A percentile compares a stretch with the other conserved stretches of the same genome.
phyloP scores from a whole-genome alignment of 768 basidiomycete genomes.

The Boletus tylopilopsis region DNA sequence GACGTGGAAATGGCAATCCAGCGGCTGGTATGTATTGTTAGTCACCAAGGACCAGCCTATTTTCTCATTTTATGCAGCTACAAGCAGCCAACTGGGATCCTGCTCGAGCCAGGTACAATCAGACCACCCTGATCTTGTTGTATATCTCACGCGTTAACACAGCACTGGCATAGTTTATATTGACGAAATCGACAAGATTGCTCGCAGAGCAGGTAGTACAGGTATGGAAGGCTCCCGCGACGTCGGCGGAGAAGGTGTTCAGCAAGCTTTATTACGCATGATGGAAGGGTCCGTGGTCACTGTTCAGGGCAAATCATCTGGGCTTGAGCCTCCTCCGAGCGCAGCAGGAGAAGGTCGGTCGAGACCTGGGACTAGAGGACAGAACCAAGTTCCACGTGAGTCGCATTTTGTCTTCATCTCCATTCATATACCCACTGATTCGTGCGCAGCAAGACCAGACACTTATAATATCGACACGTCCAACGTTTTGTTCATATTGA shows the following conservation, averaged over 20 bases:
- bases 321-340: conserved; percentile 43
- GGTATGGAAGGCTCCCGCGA: conserved; percentile 75
- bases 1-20: conserved; percentile 93
- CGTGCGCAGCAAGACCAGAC: conserved; percentile 53
- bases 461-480: conserved; percentile 78
- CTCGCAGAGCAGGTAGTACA: conserved; percentile 49
- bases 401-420: background rate
- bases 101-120: conserved; percentile 66
- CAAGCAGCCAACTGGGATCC: conserved; percentile 92
- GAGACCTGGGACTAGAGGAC: conserved; percentile 47
- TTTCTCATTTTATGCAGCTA: conserved; percentile 42
- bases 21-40: conserved; percentile 53
- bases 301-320: conserved; percentile 69
- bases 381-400: conserved; percentile 31
- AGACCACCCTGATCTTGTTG: background rate
- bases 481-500: conserved; percentile 91
- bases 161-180: conserved; percentile 95
- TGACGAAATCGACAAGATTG: conserved; percentile 94
- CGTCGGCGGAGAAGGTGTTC: conserved; percentile 94
- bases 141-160: conserved; percentile 6
- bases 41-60: background rate
- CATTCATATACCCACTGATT: background rate
- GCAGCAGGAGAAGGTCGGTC: conserved; percentile 44
- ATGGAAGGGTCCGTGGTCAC: conserved; percentile 88
- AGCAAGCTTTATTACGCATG: conserved; percentile 88